Conservation (phyloP, 2,329 filamentous ascomycete genomes). For the Ophiostoma sp. region DNA sequence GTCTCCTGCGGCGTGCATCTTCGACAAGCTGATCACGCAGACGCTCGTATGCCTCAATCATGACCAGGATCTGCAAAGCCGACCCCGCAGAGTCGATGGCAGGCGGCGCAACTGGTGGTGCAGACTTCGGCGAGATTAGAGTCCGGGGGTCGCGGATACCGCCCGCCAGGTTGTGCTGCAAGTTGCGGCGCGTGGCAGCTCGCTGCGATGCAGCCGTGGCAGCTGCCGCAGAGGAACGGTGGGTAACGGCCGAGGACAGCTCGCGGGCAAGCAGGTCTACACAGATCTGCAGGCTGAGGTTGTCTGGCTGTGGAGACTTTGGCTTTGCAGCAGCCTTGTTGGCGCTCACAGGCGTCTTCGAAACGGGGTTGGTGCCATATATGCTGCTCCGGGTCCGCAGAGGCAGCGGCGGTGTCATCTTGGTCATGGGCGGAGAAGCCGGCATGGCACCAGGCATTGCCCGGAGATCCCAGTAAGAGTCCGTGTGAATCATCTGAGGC, state of each 20-base stretch:
- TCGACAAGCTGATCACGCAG: slow-evolving; percentile 43
- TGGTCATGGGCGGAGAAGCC: background rate
- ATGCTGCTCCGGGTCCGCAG: slow-evolving; percentile 18
- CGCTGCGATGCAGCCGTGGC: slow-evolving; percentile 16
- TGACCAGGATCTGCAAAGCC: slow-evolving; percentile 49
- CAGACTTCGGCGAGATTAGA: background rate
- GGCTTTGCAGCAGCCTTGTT: slow-evolving; percentile 2
- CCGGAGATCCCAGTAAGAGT: slow-evolving; percentile 6
- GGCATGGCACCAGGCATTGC: slow-evolving; percentile 1
- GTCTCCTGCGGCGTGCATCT: slow-evolving; percentile 25
- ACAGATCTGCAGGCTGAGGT: slow-evolving; percentile 46
- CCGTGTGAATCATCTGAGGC: background rate
- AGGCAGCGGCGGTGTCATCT: slow-evolving; percentile 14
- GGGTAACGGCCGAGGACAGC: slow-evolving; percentile 39
- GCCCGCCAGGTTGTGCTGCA: slow-evolving; percentile 11
- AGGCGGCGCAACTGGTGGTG: slow-evolving; percentile 24
- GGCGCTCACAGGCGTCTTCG: background rate
- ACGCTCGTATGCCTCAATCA: slow-evolving; percentile 55
- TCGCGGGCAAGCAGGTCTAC: slow-evolving; percentile 48
- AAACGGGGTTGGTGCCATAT: background rate
- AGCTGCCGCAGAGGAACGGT: slow-evolving; percentile 15
- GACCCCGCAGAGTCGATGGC: slow-evolving; percentile 34
- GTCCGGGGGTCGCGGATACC: background rate
- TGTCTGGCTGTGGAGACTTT: slow-evolving; percentile 30
- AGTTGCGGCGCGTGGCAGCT: slow-evolving; percentile 12